These are phyloP conservation scores for Fusarium anthophilum DNA, from an alignment of 2,329 filamentous ascomycete species.

Conservation along the genomic window DNA sequence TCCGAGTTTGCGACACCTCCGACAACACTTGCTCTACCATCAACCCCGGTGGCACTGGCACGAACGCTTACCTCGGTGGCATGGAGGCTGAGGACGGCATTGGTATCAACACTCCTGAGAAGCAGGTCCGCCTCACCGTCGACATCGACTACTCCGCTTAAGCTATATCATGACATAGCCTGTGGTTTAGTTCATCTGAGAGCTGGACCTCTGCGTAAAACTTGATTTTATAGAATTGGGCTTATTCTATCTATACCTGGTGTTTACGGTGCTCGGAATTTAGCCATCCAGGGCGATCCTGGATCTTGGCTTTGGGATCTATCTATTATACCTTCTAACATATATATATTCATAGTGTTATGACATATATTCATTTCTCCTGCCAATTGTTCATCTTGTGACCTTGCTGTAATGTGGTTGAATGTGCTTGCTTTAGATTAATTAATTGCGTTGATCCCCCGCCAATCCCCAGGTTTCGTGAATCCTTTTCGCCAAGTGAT, in stretches of 20 bases:
- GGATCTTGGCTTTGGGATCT: slow-evolving; percentile 36
- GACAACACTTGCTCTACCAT: slow-evolving; percentile 55
- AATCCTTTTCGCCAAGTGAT: slow-evolving; percentile 1
- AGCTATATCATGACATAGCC: neutral
- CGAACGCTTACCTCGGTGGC: slow-evolving; percentile 51
- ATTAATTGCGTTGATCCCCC: neutral
- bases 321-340: slow-evolving; percentile 24
- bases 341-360: slow-evolving; percentile 33
- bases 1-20: slow-evolving; percentile 48
- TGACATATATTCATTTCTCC: slow-evolving; percentile 41
- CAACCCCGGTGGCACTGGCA: slow-evolving; percentile 47
- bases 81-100: slow-evolving; percentile 52
- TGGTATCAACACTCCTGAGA: slow-evolving; percentile 51
- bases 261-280: slow-evolving; percentile 38
- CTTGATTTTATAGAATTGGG: slow-evolving; percentile 37
- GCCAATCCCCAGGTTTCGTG: neutral
- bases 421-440: neutral
- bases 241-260: slow-evolving; percentile 38
- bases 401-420: neutral
- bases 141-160: slow-evolving; percentile 45
- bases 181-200: neutral
- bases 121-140: slow-evolving; percentile 44
- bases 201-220: neutral
- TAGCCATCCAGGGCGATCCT: slow-evolving; percentile 22
- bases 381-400: neutral